Base-by-base conservation (phyloP, 1,139 yeast genomes). In the Insectozyma bohioensis region DNA sequence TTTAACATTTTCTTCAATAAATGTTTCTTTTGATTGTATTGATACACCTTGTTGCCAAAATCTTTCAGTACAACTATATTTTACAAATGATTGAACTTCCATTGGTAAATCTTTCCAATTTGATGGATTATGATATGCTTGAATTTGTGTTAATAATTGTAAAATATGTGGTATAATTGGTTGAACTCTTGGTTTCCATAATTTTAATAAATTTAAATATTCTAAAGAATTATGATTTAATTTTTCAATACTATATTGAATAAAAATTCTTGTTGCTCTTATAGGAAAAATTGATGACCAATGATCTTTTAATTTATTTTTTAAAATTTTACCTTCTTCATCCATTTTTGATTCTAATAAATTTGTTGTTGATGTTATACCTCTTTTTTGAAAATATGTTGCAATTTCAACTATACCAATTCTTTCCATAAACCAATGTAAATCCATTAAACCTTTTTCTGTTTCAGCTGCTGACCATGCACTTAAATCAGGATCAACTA, bases 31-130 rank as follows among this genome's bases (percentile, higher is more conserved):
- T 6, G 95, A 82, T 58, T 92, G 95, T 38, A 86, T 85, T 2
- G 96, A 86, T 13, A 95, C 95, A 12, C 98, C 98, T 42, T 90
- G 95, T 53, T 94, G 97, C 98, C 99, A 94, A 56, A 92, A 92
- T 48, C 97, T 71, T 62, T 94, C 98, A 54, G 82, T 78, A 31
- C 95, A 85, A 45, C 95, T 83, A 48, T 86, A 85, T 45, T 78
- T 75, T 10, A 92, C 96, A 66, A 94, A 92, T 2, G 92, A 71
- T 53, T 86, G 97, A 2, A 92, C 97, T 36, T 87, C 95, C 3
- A 74, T 75, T 0, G 98, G 97, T 31, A 94, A 67, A 28, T 79
- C 85, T 11, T 67, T 68, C 97, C 98, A 92, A 55, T 92, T 90
- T 13, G 70, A 83, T 0, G 97, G 96, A 51, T 92, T 85, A 54